A percentile compares a stretch with the other conserved stretches of the same genome.
These are phyloP conservation scores for Perilla frutescens DNA, from an alignment of 257 asterid species.

Conservation along the genomic window DNA sequence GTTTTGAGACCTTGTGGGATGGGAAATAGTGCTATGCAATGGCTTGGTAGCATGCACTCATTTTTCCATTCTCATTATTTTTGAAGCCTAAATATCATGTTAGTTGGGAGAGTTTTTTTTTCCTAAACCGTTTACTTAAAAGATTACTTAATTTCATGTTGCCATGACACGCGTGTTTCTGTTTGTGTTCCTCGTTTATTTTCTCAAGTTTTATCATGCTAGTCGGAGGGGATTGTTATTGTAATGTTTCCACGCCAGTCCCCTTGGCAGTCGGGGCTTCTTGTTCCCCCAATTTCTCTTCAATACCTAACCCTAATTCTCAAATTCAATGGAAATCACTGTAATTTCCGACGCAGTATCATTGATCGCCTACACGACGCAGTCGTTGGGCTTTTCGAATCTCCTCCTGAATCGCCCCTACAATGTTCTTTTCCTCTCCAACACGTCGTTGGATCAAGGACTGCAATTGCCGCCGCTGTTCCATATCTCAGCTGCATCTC, in stretches of 20 bases:
- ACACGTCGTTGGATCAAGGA: conserved; percentile 53
- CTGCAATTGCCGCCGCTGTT: conserved; percentile 44
- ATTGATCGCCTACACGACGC: conserved; percentile 51
- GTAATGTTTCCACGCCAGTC: too few species aligned
- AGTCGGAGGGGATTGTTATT: too few species aligned
- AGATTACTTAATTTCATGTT: conserved; percentile 10
- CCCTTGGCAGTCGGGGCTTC: too few species aligned
- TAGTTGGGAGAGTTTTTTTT: conserved; percentile 23
- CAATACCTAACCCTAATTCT: not conserved
- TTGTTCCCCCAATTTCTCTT: conserved; percentile 28
- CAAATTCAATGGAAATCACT: conserved; percentile 52
- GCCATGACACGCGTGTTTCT: not conserved
- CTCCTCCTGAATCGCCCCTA: conserved; percentile 47
- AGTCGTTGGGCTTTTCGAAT: conserved; percentile 53
- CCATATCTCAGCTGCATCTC: conserved; percentile 60
- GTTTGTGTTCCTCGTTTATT: not conserved
- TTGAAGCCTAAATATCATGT: not conserved
- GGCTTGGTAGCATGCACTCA: not conserved
- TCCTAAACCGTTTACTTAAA: not conserved
- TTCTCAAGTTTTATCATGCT: too few species aligned
- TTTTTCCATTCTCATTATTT: conserved; percentile 14
- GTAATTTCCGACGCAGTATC: conserved; percentile 53
- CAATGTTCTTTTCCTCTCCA: conserved; percentile 42
- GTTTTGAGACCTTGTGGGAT: conserved; percentile 22
- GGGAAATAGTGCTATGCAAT: conserved; percentile 16